Evolutionary conservation across 768 basidiomycete species (phyloP).

Genomic region (Lentinula sp.): DNA sequence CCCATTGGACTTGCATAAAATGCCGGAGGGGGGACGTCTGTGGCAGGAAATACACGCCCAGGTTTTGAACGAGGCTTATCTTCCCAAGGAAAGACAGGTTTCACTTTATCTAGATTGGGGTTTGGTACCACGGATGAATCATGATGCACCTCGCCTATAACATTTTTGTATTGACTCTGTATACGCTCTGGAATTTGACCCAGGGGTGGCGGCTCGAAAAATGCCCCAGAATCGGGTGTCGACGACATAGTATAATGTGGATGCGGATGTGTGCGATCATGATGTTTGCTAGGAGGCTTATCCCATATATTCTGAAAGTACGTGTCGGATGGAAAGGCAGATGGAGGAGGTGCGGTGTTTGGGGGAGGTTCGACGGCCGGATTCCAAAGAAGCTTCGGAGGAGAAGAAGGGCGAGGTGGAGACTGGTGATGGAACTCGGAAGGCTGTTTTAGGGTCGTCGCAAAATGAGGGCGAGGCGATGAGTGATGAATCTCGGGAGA

Average conservation of each 20-base stretch:
- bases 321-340: constrained; percentile 64
- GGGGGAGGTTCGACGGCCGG: constrained; percentile 78
- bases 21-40: constrained; percentile 49
- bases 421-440: constrained; percentile 13
- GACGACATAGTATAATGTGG: constrained; percentile 23
- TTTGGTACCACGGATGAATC: constrained; percentile 32
- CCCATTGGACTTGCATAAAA: constrained; percentile 32
- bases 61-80: constrained; percentile 61
- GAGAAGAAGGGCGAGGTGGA: constrained; percentile 46
- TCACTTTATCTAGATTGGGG: constrained; percentile 70
- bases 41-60: constrained; percentile 66
- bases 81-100: constrained; percentile 95
- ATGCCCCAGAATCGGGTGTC: constrained; percentile 33
- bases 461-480: constrained; percentile 20
- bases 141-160: constrained; percentile 40
- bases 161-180: constrained; percentile 70
- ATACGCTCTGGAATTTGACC: constrained; percentile 65
- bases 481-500: constrained; percentile 11
- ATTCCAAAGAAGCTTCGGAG: constrained; percentile 73
- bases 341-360: constrained; percentile 42
- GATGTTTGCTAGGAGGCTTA: constrained; percentile 35
- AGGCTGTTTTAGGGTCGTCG: constrained; percentile 14
- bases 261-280: constrained; percentile 28
- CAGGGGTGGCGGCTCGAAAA: constrained; percentile 57
- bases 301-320: constrained; percentile 91